These are phyloP conservation scores for Fusarium mexicanum DNA, from an alignment of 2,329 filamentous ascomycete species.

Conservation along the genomic window DNA sequence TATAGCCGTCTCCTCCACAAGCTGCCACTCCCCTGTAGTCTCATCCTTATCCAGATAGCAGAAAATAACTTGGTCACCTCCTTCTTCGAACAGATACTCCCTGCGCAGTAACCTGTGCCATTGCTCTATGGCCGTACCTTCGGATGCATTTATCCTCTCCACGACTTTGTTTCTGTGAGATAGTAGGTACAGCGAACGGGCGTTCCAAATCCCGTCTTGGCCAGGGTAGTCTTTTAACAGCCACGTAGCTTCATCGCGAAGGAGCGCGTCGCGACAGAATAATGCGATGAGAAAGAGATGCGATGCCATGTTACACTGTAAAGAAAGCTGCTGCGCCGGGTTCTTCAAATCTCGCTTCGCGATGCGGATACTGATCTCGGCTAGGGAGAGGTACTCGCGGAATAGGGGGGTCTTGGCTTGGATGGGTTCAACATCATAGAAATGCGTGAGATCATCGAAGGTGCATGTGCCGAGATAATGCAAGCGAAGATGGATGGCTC, in stretches of 20 bases:
- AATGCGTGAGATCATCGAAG: slow-evolving; percentile 44
- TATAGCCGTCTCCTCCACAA: slow-evolving; percentile 32
- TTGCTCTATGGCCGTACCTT: slow-evolving; percentile 45
- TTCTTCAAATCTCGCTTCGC: slow-evolving; percentile 19
- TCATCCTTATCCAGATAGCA: slow-evolving; percentile 43
- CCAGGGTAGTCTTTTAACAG: slow-evolving; percentile 48
- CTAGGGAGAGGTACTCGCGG: slow-evolving; percentile 48
- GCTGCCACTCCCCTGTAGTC: slow-evolving; percentile 19
- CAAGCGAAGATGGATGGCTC: slow-evolving; percentile 48
- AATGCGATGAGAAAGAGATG: slow-evolving; percentile 39
- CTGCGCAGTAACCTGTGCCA: slow-evolving; percentile 47
- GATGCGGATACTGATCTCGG: slow-evolving; percentile 36
- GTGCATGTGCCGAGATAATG: slow-evolving; percentile 42
- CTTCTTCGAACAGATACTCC: slow-evolving; percentile 50
- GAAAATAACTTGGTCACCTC: slow-evolving; percentile 45
- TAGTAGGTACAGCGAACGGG: slow-evolving; percentile 41
- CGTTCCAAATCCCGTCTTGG: slow-evolving; percentile 48
- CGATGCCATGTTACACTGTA: slow-evolving; percentile 45
- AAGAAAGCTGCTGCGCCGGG: slow-evolving; percentile 28
- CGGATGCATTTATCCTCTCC: slow-evolving; percentile 41
- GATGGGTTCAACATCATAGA: slow-evolving; percentile 34
- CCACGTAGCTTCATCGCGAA: slow-evolving; percentile 46
- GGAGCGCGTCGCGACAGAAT: slow-evolving; percentile 46
- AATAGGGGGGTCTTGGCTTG: slow-evolving; percentile 42
- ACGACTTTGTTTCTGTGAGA: slow-evolving; percentile 41